Evolutionary conservation across 176 grass and related monocot species (phyloP), one percentile per base, ranked within the genome.

Genomic region (Aegilops bicornis): DNA sequence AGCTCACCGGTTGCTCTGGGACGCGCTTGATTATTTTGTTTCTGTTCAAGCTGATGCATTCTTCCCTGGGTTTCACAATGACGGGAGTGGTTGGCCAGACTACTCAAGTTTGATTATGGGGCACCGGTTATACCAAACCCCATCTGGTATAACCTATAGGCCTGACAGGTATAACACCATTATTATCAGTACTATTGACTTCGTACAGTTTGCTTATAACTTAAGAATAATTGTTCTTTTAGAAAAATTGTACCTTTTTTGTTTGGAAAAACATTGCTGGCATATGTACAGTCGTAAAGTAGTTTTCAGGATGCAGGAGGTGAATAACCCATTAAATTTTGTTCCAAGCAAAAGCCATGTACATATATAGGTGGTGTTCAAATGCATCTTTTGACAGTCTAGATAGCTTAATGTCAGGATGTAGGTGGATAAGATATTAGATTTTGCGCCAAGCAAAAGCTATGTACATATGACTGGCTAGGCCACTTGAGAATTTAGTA

Each of bases 101-200:
- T 99, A 94, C 82, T 92, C 97, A 64, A 92, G 92, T 78, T 92
- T 99, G 85, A 92, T 99, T 62, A 99, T 99, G 97, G 97, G 97
- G 56, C 94, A 96, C 48, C 88, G 97, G 27, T 79, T 97, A 69
- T 97, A 99, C 80, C 90, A 90, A 84, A 88, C 14, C 27, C 86
- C 97, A 11, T 93, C 86, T 83, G 82, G 86, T 77, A 86, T 96
- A 81, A 99, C 94, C 79, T 99, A 97, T 86, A 93, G 87, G 19
- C 97, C 94, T 88, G 87, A 96, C 87, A 99, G 97, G 97, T 99
- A 94, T 78, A 73, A 71, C 40, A 15, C 58, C 58, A 84, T 13
- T 75, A 78, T 64, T 82, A 63, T 39, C 37, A 43, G 85, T 83
- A 64, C 10, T 33, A 77, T 48, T 30, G 71, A 25, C 47, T 25